Base-by-base conservation (phyloP, 2,329 filamentous ascomycete genomes). In the Verticillium nonalfalfae region DNA sequence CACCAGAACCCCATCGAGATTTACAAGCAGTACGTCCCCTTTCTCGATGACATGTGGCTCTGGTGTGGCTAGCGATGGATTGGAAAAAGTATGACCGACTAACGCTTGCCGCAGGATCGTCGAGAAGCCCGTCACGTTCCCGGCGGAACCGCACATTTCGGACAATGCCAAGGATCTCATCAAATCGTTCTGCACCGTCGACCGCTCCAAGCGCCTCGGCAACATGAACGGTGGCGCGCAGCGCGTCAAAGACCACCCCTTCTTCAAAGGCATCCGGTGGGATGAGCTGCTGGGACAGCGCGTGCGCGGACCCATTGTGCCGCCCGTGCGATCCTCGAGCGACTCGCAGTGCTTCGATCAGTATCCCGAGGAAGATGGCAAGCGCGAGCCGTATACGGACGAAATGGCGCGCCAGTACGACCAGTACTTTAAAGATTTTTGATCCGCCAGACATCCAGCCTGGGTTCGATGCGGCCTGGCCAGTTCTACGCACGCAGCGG, bases 1-100 rank as follows among this genome's bases (percentile, higher is more conserved):
- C 88, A 93, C 70, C 87, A 91, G 66, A 94, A 93, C 66, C 90
- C 90, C 1, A 90, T 94, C 66, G 91, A 93, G 72, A 94, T 94
- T 62, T 94, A 94, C 76, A 91, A 92, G 73, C 86, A 89, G 86
- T 88, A 69, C 15, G 58, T 59, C 14, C 31, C 33, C 21, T n/a
- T 13, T 54, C 45, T 40, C 35, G 6, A 31, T 14, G 10, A 33
- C 40, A 7, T 26, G 2, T 26, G 3, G 26, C 26, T 26, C 26
- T 26, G 3, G 26, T 2, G 2, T 26, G 26, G 26, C 26, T 26
- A 26, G 26, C 3, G 26, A 3, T 26, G 26, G 26, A 26, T 26
- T 26, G 26, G n/a, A 26, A 26, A 26, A 26, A 2, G 26, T 2
- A 26, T 26, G 26, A 26, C 26, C 26, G 26, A 36, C 35, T 36